Percentiles rank a stretch among this genome's conserved stretches.
Evolutionary conservation across 202 grass and related monocot genomes (phyloP).

Genomic region (Elaeis oleifera): DNA sequence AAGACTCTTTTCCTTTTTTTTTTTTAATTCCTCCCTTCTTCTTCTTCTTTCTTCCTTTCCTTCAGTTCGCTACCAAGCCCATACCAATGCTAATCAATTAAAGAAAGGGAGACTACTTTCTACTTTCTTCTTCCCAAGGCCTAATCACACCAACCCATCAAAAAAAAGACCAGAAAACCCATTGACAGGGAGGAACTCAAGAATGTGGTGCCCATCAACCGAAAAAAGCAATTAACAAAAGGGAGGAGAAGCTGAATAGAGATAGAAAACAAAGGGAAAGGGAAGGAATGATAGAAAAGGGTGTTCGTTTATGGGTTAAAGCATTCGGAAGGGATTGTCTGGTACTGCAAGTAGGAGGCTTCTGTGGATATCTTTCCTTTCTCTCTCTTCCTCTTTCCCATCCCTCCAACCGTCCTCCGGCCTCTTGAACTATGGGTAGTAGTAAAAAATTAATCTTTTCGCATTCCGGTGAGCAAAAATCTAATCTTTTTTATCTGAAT

Average conservation of each 20-base stretch:
- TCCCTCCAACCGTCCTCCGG: not conserved
- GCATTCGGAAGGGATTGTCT: not conserved
- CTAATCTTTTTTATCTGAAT: not conserved
- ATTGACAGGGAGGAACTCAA: not conserved
- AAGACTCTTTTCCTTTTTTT: not conserved
- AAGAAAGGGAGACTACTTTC: not conserved
- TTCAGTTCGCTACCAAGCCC: not conserved
- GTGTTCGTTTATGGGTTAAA: constrained; percentile 9
- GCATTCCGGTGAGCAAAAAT: too few species aligned
- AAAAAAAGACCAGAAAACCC: not conserved
- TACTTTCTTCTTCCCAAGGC: not conserved
- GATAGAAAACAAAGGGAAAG: not conserved
- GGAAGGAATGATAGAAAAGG: constrained; percentile 1
- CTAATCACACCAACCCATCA: not conserved
- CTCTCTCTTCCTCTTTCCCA: constrained; percentile 2
- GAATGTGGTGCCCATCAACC: not conserved
- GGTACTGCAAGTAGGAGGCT: not conserved
- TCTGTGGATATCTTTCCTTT: not conserved
- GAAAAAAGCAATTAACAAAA: too few species aligned
- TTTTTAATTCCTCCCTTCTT: not conserved
- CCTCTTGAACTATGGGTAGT: too few species aligned
- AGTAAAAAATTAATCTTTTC: too few species aligned
- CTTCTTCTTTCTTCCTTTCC: not conserved
- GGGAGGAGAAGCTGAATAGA: not conserved
- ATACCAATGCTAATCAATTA: too few species aligned